Percentiles rank a stretch among this genome's conserved stretches.
Evolutionary conservation across 75 land plant species (phyloP).

Genomic region (Ceratopteris richardii): DNA sequence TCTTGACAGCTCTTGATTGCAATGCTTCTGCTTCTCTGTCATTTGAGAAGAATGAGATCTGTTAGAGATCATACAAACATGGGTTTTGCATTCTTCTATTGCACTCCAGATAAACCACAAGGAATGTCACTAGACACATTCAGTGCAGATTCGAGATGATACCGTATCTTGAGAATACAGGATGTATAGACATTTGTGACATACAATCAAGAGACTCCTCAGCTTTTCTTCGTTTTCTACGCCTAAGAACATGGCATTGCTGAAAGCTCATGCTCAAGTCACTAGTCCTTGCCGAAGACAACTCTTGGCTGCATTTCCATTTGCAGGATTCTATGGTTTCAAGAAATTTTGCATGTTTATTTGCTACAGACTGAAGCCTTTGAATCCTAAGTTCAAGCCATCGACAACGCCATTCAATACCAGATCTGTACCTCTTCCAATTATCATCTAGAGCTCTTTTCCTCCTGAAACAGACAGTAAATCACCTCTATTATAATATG

Average conservation of each 20-base stretch:
- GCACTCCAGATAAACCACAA: background rate
- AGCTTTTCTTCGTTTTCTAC: conserved; percentile 24
- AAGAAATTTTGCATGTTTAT: conserved; percentile 19
- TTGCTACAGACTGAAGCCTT: conserved; percentile 17
- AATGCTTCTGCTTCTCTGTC: background rate
- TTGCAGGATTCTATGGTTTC: conserved; percentile 6
- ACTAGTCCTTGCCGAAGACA: background rate
- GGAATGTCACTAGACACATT: background rate
- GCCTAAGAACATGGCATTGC: conserved; percentile 13
- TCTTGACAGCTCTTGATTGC: background rate
- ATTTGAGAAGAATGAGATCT: too few species aligned
- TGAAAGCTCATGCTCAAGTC: background rate
- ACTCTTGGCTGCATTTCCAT: background rate
- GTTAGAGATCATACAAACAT: too few species aligned
- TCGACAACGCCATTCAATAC: conserved; percentile 44
- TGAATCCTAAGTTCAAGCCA: conserved; percentile 30
- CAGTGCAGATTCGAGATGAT: background rate
- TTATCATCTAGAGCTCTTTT: conserved; percentile 34
- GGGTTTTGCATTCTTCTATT: too few species aligned
- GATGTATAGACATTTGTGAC: conserved; percentile 28
- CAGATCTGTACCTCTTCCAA: conserved; percentile 31
- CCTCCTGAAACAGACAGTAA: conserved; percentile 13
- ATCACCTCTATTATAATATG: too few species aligned
- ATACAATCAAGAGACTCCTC: conserved; percentile 21
- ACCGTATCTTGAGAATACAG: conserved; percentile 45